These are phyloP conservation scores for Leccinum uliginosum DNA, from an alignment of 768 basidiomycete genomes.

Conservation along the genomic window DNA sequence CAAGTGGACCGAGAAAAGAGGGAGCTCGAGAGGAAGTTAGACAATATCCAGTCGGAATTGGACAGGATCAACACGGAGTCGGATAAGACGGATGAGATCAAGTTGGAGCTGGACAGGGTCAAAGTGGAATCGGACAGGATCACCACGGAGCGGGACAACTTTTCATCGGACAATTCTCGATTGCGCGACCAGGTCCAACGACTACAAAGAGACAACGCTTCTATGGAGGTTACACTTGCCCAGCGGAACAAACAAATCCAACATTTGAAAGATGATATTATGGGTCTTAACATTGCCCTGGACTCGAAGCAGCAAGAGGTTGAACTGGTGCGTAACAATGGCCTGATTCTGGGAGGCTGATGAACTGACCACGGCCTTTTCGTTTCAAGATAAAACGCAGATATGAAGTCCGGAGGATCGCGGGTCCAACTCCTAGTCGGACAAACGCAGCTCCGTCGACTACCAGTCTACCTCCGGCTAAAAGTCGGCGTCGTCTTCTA, in stretches of 20 bases:
- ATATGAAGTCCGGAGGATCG: constrained; percentile 51
- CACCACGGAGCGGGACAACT: not conserved
- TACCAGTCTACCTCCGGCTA: not conserved
- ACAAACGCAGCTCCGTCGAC: constrained; percentile 32
- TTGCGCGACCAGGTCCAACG: constrained; percentile 61
- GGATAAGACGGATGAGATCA: not conserved
- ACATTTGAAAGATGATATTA: constrained; percentile 71
- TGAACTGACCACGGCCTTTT: constrained; percentile 3
- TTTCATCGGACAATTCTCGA: constrained; percentile 49
- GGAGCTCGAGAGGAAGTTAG: constrained; percentile 49
- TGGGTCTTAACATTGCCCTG: constrained; percentile 85
- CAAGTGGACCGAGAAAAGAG: constrained; percentile 54
- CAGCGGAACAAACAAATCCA: constrained; percentile 64
- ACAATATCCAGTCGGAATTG: not conserved
- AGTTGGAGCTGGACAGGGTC: not conserved
- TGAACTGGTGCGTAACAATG: constrained; percentile 60
- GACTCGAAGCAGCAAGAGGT: constrained; percentile 95
- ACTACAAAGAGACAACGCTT: constrained; percentile 77
- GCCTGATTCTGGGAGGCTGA: not conserved
- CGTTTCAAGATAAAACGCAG: constrained; percentile 57
- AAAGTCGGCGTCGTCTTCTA: not conserved
- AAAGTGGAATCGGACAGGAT: not conserved
- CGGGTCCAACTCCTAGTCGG: constrained; percentile 55
- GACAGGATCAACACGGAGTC: not conserved
- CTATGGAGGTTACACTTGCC: constrained; percentile 75